Base-by-base conservation (phyloP, 176 grass and related monocot genomes). In the Oryza officinalis region DNA sequence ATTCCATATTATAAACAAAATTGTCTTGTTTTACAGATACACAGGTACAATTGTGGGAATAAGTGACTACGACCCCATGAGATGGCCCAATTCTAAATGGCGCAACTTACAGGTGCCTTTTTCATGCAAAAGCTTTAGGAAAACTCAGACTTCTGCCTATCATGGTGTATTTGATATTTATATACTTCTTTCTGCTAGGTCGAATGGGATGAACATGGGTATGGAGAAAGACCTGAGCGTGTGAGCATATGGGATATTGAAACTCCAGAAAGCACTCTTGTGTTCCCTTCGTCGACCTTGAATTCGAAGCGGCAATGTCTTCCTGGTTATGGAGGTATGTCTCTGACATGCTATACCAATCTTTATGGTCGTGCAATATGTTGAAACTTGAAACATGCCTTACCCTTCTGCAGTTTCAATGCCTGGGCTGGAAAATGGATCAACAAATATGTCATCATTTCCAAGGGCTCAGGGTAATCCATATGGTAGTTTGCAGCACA, bases 51-150 rank as follows among this genome's bases (percentile, higher is more conserved):
- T 96, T 68, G 85, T 91, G 71, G 90, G 89, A 37, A 90, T 85
- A 75, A 96, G 82, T 38, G 91, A 99, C 76, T 92, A 83, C 54
- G 97, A 99, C 82, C 87, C 97, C 25, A 79, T 94, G 79, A 91
- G 97, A 71, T 99, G 97, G 97, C 91, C 93, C 33, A 99, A 92
- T 84, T 99, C 97, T 67, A 99, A 94, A 79, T 99, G 97, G 97
- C 91, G 86, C 75, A 99, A 90, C 81, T 89, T 99, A 50, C 97
- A 96, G 79, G 93, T 92, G 27, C 72, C 32, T 61, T 88, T 88
- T 78, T 26, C 49, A 71, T 61, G 57, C n/a, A 23, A 61, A 61
- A 61, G 3, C n/a, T 8, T 61, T 27, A 30, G 64, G 7, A 67
- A 75, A 26, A 41, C 72, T 30, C 30, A 40, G 11, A 40, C 43